Evolutionary conservation across 2,329 filamentous ascomycete species (phyloP).

Genomic region (Fusarium continuum): DNA sequence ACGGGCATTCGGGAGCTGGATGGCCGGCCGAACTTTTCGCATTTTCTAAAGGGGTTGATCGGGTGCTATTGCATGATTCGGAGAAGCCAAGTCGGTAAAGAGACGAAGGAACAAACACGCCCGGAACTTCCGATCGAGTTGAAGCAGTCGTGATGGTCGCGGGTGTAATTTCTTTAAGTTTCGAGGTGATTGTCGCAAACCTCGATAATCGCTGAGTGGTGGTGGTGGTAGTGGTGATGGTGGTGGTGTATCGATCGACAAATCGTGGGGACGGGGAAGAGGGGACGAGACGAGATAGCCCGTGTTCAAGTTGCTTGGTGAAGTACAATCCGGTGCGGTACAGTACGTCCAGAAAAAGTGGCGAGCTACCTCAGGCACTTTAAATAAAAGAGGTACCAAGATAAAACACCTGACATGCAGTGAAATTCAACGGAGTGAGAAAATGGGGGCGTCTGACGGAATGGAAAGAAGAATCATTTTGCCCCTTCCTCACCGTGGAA

Average conservation of each 20-base stretch:
- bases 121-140: not conserved
- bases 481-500: slow-evolving; percentile 26
- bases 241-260: slow-evolving; percentile 25
- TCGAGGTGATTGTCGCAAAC: not conserved
- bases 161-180: not conserved
- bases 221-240: too few species aligned
- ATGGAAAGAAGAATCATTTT: slow-evolving; percentile 2
- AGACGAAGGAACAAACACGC: not conserved
- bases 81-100: slow-evolving; percentile 1
- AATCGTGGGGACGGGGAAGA: slow-evolving; percentile 27
- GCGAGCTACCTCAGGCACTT: not conserved
- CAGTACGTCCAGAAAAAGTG: slow-evolving; percentile 16
- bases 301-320: slow-evolving; percentile 23
- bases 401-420: slow-evolving; percentile 5
- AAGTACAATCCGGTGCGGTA: too few species aligned
- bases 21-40: slow-evolving; percentile 38
- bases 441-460: too few species aligned
- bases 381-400: slow-evolving; percentile 4
- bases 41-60: slow-evolving; percentile 38
- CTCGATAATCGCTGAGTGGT: slow-evolving; percentile 4
- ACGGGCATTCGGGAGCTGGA: slow-evolving; percentile 36
- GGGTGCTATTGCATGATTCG: slow-evolving; percentile 42
- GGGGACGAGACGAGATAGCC: slow-evolving; percentile 10
- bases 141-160: not conserved
- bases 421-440: too few species aligned